A percentile compares a stretch with the other conserved stretches of the same genome.
Evolutionary conservation across 2,329 filamentous ascomycete genomes (phyloP).

Genomic region (Beauveria scarabaeidicola): DNA sequence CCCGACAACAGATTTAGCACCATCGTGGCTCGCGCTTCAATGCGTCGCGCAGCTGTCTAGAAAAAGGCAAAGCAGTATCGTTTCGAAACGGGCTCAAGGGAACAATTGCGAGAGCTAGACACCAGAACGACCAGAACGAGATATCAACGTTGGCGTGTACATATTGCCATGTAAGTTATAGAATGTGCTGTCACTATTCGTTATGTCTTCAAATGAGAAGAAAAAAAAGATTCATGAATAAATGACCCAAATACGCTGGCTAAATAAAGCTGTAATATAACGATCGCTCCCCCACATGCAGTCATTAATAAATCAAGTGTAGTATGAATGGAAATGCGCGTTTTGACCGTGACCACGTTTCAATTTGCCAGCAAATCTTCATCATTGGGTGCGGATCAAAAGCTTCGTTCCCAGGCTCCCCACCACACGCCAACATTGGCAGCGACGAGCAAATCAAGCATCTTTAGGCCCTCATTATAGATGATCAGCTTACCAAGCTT

Average conservation of each 20-base stretch:
- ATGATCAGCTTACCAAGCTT: constrained; percentile 93
- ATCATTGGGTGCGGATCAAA: constrained; percentile 17
- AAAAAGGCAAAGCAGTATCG: too few species aligned
- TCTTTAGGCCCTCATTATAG: constrained; percentile 82
- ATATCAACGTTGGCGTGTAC: too few species aligned
- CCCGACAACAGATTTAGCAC: too few species aligned
- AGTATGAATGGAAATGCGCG: background rate
- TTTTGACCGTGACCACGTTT: background rate
- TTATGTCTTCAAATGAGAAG: too few species aligned
- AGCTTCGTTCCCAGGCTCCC: constrained; percentile 66
- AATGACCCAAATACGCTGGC: background rate
- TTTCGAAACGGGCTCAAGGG: too few species aligned
- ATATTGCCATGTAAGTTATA: too few species aligned
- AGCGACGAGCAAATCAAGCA: constrained; percentile 87
- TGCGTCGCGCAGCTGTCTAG: too few species aligned
- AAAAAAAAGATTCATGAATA: background rate
- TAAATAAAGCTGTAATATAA: background rate
- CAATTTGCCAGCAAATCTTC: background rate
- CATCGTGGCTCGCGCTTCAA: too few species aligned
- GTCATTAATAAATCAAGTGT: background rate
- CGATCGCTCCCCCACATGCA: background rate
- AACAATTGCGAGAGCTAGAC: too few species aligned
- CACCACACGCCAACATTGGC: constrained; percentile 93
- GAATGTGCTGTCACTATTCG: too few species aligned
- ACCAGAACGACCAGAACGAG: too few species aligned